Evolutionary conservation across 352 stramenopile species (phyloP).

Genomic region (Phytophthora lateralis): DNA sequence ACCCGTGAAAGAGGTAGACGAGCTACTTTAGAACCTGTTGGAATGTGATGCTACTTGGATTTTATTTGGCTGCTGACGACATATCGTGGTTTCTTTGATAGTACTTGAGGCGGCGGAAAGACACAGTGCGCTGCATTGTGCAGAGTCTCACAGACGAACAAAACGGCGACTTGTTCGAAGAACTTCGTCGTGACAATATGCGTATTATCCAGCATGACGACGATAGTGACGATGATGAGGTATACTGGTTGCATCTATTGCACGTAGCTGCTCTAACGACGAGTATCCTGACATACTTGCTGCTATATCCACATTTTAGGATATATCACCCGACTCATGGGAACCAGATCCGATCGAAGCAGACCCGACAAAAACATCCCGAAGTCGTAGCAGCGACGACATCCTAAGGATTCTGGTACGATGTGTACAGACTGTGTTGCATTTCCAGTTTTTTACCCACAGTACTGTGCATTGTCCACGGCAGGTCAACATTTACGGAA

Average conservation of each 20-base stretch:
- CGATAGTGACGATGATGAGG: slow-evolving; percentile 94
- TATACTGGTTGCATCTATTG: slow-evolving; percentile 13
- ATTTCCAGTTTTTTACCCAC: background rate
- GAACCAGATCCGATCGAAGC: slow-evolving; percentile 89
- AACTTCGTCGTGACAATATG: slow-evolving; percentile 93
- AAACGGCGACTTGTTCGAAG: slow-evolving; percentile 95
- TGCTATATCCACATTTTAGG: slow-evolving; percentile 34
- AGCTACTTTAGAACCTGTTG: background rate
- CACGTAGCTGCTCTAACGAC: too few relatives aligned
- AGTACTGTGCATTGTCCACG: background rate
- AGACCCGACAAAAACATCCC: slow-evolving; percentile 80
- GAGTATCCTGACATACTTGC: background rate
- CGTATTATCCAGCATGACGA: slow-evolving; percentile 92
- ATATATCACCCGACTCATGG: slow-evolving; percentile 89
- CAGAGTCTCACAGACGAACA: slow-evolving; percentile 89
- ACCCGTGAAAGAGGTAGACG: slow-evolving; percentile 67
- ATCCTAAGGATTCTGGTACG: slow-evolving; percentile 96
- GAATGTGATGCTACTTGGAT: too few relatives aligned
- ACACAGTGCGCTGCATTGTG: slow-evolving; percentile 98
- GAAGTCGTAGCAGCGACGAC: slow-evolving; percentile 89
- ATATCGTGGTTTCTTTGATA: slow-evolving; percentile 14
- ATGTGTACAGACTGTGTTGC: background rate
- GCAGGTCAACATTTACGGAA: slow-evolving; percentile 97
- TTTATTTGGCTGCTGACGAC: background rate
- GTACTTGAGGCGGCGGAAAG: slow-evolving; percentile 93